Base-by-base conservation (phyloP, 371 early-diverging fungal genomes). In the Actinomortierella wolfii region DNA sequence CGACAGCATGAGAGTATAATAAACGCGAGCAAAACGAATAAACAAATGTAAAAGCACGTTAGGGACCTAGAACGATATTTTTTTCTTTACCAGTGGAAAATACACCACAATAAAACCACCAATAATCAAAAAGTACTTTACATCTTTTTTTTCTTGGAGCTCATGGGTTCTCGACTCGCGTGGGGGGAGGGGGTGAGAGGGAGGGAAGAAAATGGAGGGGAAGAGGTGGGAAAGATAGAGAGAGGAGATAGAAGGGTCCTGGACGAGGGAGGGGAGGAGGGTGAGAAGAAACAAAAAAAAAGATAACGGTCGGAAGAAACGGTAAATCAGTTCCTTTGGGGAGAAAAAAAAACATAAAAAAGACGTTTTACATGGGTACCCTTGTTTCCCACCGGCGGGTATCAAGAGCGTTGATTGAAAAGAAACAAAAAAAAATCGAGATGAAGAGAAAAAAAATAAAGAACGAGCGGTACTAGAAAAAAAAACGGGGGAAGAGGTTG, bases 41-140 rank as follows among this genome's bases (percentile, higher is more conserved):
- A n/a, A 58, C 23, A 47, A 64, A 21, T 43, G 54, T 11, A 51
- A 48, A 40, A 54, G 56, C 40, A 64, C 56, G 60, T 44, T 44
- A 44, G 4, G 20, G 11, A 6, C 47, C 3, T 18, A 47, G n/a
- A n/a, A n/a, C n/a, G n/a, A n/a, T n/a, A n/a, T 44, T 20, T 44
- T 44, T 13, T 44, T 44, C 13, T 20, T 44, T 13, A 13, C 4
- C 44, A 44, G 44, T n/a, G n/a, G n/a, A n/a, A n/a, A n/a, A n/a
- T n/a, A n/a, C n/a, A n/a, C n/a, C n/a, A n/a, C n/a, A n/a, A n/a
- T n/a, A n/a, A n/a, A n/a, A n/a, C n/a, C n/a, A n/a, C n/a, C n/a
- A n/a, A n/a, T n/a, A n/a, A n/a, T n/a, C n/a, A n/a, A n/a, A n/a
- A n/a, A n/a, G n/a, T n/a, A n/a, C n/a, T n/a, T n/a, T n/a, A n/a